Percentiles rank a stretch among this genome's conserved stretches.
Conservation (phyloP, 1,284 basidiomycete species). For the Apiotrichum gracile region DNA sequence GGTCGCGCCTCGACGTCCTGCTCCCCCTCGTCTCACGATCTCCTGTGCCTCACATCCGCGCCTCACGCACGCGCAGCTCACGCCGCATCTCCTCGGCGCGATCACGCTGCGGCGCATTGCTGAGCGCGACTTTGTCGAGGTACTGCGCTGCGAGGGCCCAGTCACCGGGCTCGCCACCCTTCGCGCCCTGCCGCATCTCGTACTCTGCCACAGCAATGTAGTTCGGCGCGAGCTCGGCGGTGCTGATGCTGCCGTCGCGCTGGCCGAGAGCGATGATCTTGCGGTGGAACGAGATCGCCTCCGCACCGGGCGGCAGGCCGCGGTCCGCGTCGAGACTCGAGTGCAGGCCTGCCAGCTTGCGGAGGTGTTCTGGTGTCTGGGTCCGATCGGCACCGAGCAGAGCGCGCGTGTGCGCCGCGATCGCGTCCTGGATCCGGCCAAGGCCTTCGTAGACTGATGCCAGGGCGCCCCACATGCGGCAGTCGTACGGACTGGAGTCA, state of each 20-base stretch:
- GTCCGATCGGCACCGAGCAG: slow-evolving; percentile 74
- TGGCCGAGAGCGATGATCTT: slow-evolving; percentile 67
- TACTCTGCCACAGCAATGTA: slow-evolving; percentile 72
- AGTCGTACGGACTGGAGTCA: slow-evolving; percentile 77
- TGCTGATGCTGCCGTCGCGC: slow-evolving; percentile 54
- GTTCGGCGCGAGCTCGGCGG: slow-evolving; percentile 70
- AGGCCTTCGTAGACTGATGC: slow-evolving; percentile 91
- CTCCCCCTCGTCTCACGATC: neutral
- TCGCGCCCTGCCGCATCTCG: slow-evolving; percentile 54
- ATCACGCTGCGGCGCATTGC: slow-evolving; percentile 47
- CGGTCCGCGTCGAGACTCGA: slow-evolving; percentile 15
- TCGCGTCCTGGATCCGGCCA: slow-evolving; percentile 69
- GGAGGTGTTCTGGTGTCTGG: slow-evolving; percentile 65
- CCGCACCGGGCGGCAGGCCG: neutral
- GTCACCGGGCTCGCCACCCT: slow-evolving; percentile 24
- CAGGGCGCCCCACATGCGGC: slow-evolving; percentile 91
- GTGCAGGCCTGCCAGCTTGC: slow-evolving; percentile 70
- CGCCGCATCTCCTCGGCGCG: slow-evolving; percentile 35
- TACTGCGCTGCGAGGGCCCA: slow-evolving; percentile 49
- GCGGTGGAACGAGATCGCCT: slow-evolving; percentile 31
- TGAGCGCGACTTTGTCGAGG: slow-evolving; percentile 63
- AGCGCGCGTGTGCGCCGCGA: slow-evolving; percentile 81
- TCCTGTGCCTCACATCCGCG: slow-evolving; percentile 6
- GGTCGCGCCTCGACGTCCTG: neutral
- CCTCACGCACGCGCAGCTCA: slow-evolving; percentile 32